Conservation (phyloP, 768 basidiomycete species). For the Baorangia bicolor region DNA sequence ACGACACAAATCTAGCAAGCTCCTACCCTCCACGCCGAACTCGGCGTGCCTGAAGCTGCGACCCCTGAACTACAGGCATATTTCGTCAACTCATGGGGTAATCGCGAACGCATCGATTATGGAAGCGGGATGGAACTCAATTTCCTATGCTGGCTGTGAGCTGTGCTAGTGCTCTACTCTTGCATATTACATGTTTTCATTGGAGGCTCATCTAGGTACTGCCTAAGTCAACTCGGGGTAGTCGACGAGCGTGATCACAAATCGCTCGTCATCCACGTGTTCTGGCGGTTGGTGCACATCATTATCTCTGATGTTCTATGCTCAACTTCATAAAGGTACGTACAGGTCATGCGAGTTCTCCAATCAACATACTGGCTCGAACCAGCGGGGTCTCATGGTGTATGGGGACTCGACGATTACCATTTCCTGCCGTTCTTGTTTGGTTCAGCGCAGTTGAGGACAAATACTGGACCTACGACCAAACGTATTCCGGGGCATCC, state of each 20-base stretch:
- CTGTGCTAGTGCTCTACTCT: not conserved
- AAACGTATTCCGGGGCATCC: conserved; percentile 59
- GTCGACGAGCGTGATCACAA: conserved; percentile 62
- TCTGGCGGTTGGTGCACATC: conserved; percentile 67
- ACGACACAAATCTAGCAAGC: conserved; percentile 42
- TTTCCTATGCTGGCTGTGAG: conserved; percentile 95
- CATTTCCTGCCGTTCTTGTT: conserved; percentile 93
- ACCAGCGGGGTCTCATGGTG: conserved; percentile 98
- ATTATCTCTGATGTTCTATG: not conserved
- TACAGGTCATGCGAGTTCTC: conserved; percentile 77
- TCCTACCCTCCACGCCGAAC: conserved; percentile 56
- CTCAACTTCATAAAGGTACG: conserved; percentile 47
- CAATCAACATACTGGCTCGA: conserved; percentile 98
- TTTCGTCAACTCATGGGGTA: conserved; percentile 90
- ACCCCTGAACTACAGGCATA: conserved; percentile 75
- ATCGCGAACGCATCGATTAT: conserved; percentile 89
- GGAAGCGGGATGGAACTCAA: conserved; percentile 99
- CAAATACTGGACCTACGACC: not conserved
- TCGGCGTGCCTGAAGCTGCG: conserved; percentile 55
- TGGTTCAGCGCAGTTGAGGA: conserved; percentile 71
- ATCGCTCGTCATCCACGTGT: conserved; percentile 77
- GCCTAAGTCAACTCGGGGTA: conserved; percentile 70
- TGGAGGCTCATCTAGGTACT: conserved; percentile 56
- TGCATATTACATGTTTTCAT: not conserved
- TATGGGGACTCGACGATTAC: conserved; percentile 97